Evolutionary conservation across 169 alveolate species (phyloP).

Genomic region (Plasmodium vivax): DNA sequence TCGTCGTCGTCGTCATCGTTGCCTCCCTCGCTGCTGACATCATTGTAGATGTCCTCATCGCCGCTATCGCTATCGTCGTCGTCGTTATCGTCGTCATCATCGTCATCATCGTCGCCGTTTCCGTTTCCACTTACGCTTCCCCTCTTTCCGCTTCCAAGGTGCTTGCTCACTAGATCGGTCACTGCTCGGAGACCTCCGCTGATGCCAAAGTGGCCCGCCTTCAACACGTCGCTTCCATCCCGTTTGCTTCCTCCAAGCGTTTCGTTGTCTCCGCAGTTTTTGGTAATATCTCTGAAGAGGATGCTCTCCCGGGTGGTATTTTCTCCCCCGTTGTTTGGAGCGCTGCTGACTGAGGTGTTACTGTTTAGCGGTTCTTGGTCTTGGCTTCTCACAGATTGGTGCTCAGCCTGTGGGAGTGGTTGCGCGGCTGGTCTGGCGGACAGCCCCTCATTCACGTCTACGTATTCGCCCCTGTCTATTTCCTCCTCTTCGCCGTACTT

Average conservation of each 20-base stretch:
- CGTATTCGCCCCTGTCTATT: neutral
- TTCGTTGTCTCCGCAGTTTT: neutral
- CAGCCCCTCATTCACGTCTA: neutral
- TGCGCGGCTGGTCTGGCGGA: neutral
- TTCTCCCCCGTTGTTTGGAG: neutral
- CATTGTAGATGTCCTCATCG: neutral
- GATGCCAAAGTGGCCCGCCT: neutral
- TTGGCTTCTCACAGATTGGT: neutral
- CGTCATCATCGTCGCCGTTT: neutral
- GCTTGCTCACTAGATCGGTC: neutral
- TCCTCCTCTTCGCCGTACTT: neutral
- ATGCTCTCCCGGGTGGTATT: neutral
- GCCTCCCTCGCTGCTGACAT: neutral
- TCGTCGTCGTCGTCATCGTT: neutral
- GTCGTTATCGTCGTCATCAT: neutral
- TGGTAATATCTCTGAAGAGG: neutral
- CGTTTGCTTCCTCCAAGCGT: neutral
- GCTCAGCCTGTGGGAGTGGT: neutral
- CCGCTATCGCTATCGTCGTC: neutral
- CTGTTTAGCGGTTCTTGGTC: neutral
- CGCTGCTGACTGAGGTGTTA: neutral
- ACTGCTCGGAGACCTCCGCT: neutral
- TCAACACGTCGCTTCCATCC: constrained; percentile 1
- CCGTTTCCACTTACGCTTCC: neutral
- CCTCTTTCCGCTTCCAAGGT: neutral